Base-by-base conservation (phyloP, 495 filamentous ascomycete genomes). In the Penicillium ochrochloron region DNA sequence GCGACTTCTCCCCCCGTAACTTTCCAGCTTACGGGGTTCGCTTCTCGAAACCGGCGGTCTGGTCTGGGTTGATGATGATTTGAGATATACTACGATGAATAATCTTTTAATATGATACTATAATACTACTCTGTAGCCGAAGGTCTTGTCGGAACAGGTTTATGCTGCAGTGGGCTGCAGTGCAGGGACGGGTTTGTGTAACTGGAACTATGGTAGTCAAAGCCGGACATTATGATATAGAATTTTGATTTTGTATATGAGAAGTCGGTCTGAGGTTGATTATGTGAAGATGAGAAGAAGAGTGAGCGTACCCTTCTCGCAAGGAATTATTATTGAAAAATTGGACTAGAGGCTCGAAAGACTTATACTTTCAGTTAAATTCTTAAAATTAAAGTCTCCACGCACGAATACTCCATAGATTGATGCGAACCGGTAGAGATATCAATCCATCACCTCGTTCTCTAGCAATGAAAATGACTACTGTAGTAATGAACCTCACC, bases 11-110 rank as follows among this genome's bases (percentile, higher is more conserved):
- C 60, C 63, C 70, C 66, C 66, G 62, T 66, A 67, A 69, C 63
- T 63, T 65, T 71, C 70, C 68, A 66, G 25, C 11, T 39, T 66
- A 68, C 48, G 64, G 70, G 68, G 66, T 67, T 69, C 55, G 64
- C 62, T 68, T 62, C 68, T 67, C 64, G 37, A 21, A 65, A 67
- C 57, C 58, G 54, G 66, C 66, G 66, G 62, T 68, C 55, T 65
- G 54, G 25, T 27, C 25, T 27, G 58, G 34, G 21, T 35, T 25
- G 25, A 11, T 15, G 12, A 6, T 41, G 1, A 31, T 42, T 8
- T 42, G 34, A 31, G 8, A 6, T 48, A n/a, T n/a, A n/a, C n/a
- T n/a, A n/a, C n/a, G n/a, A n/a, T n/a, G n/a, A n/a, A n/a, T n/a
- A n/a, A n/a, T n/a, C n/a, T n/a, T 27, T 27, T 27, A 27, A 2